These are phyloP conservation scores for Rheum nobile DNA, from an alignment of 148 eudicot species.

Conservation along the genomic window DNA sequence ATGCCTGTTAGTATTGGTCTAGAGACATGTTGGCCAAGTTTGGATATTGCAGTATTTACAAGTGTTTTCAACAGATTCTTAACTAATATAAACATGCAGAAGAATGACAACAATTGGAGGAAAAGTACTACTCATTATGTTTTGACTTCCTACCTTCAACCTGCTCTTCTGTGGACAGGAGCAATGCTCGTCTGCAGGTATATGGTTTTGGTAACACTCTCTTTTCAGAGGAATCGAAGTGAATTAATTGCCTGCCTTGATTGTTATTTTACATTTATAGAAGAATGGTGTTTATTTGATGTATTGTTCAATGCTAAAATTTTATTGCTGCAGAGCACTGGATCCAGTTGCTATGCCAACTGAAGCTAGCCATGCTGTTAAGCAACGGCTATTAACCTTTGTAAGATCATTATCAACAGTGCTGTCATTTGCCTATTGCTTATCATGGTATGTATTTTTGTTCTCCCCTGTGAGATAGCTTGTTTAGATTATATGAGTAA, in stretches of 20 bases:
- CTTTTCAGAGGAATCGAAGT: not conserved
- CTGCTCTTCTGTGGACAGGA: conserved; percentile 82
- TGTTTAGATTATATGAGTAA: not conserved
- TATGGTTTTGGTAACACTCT: conserved; percentile 2
- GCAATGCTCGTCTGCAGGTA: conserved; percentile 83
- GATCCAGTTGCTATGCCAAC: conserved; percentile 73
- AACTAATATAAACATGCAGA: conserved; percentile 29
- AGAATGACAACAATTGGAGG: conserved; percentile 64
- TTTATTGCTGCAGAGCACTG: conserved; percentile 41
- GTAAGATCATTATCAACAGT: conserved; percentile 85
- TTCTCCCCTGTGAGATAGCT: not conserved
- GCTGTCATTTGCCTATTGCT: conserved; percentile 66
- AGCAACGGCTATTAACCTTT: conserved; percentile 65
- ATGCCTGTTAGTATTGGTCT: not conserved
- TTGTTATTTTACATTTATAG: not conserved
- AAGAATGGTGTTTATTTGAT: not conserved
- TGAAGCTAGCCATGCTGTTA: conserved; percentile 72
- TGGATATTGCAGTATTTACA: not conserved
- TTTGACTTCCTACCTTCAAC: conserved; percentile 72
- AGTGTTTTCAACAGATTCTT: not conserved
- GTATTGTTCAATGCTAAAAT: not conserved
- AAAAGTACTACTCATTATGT: conserved; percentile 67
- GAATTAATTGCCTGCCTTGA: not conserved
- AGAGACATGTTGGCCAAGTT: not conserved
- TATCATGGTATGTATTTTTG: conserved; percentile 49